Conservation (phyloP, 169 alveolate genomes). For the Cryptosporidium sp. region DNA sequence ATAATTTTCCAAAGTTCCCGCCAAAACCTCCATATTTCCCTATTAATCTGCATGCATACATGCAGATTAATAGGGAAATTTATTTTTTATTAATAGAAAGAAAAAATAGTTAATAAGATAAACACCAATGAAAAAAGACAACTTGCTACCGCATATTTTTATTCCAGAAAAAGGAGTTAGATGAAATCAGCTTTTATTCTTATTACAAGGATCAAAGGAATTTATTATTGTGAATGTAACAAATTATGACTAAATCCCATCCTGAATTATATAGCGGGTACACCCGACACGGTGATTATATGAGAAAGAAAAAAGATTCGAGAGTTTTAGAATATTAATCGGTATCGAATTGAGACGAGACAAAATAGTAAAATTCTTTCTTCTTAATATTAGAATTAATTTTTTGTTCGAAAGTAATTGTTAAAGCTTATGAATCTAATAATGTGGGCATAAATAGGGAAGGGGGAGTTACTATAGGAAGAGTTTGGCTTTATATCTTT, state of each 20-base stretch:
- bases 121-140: no score
- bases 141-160: not conserved
- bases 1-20: not conserved
- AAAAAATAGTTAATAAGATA: no score
- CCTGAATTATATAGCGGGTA: not conserved
- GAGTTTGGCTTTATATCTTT: not conserved
- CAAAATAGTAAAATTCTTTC: not conserved
- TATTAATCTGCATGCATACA: not conserved
- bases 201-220: no score
- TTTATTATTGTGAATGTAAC: no score
- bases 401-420: not conserved
- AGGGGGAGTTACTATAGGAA: not conserved
- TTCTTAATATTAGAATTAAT: not conserved
- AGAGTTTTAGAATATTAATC: no score
- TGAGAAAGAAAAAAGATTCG: no score
- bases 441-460: not conserved
- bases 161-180: no score
- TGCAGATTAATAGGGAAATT: not conserved
- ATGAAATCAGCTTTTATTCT: not conserved
- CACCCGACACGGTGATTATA: not conserved
- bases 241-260: not conserved
- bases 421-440: not conserved
- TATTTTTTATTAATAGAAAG: no score
- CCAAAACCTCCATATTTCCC: not conserved
- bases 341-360: not conserved